Evolutionary conservation across 2,329 filamentous ascomycete species (phyloP).

Genomic region (Beauveria australis): DNA sequence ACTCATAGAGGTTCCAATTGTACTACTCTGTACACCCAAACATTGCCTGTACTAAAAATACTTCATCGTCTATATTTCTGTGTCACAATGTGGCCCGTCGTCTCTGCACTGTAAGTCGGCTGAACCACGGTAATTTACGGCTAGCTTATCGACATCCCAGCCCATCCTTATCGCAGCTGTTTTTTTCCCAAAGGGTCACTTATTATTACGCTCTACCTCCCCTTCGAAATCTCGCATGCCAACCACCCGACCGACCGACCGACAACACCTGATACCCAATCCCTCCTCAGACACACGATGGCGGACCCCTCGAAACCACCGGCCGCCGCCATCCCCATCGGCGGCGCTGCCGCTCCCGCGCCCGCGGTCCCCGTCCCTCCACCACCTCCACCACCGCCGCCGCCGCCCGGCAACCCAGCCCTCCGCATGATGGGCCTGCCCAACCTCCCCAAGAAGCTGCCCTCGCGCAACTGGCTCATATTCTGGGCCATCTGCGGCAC

Average conservation of each 20-base stretch:
- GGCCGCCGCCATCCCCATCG: slow-evolving; percentile 11
- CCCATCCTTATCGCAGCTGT: slow-evolving; percentile 7
- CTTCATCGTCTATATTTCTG: neutral
- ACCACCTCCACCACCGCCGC: slow-evolving; percentile 22
- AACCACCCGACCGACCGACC: neutral
- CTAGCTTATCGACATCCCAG: neutral
- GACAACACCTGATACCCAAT: neutral
- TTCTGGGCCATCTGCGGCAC: slow-evolving; percentile 75
- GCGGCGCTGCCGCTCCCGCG: slow-evolving; percentile 20
- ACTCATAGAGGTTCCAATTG: neutral
- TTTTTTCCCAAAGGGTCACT: slow-evolving; percentile 6
- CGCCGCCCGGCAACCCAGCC: slow-evolving; percentile 55
- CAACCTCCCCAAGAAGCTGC: slow-evolving; percentile 72
- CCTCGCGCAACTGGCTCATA: slow-evolving; percentile 96
- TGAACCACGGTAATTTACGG: slow-evolving; percentile 3
- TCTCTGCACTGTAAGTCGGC: slow-evolving; percentile 2
- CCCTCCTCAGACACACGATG: neutral
- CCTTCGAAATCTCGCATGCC: neutral
- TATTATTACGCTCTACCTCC: too few species aligned
- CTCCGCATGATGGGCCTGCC: slow-evolving; percentile 79
- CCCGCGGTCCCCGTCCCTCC: slow-evolving; percentile 21
- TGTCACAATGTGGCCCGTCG: neutral
- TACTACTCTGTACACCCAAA: neutral
- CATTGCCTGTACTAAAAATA: neutral
- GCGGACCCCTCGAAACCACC: slow-evolving; percentile 5